These are phyloP conservation scores for Teratosphaeria destructans DNA, from an alignment of 2,329 filamentous ascomycete species.

Conservation along the genomic window DNA sequence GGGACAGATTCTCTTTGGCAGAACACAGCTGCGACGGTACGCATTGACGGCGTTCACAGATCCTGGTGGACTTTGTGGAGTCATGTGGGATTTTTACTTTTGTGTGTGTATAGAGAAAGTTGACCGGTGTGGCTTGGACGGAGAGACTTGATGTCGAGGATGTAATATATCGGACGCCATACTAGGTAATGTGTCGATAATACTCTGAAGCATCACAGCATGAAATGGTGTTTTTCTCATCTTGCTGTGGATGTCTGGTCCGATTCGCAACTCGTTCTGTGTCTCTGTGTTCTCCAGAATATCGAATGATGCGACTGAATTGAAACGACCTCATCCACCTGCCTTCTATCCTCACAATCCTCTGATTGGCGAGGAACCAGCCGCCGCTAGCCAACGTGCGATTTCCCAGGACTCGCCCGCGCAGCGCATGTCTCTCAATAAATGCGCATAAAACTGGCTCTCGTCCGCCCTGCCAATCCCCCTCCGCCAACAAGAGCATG, in stretches of 20 bases:
- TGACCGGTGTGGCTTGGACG: not conserved
- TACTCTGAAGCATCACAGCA: not conserved
- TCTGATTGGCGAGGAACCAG: not conserved
- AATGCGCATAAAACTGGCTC: not conserved
- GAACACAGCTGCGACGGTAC: not conserved
- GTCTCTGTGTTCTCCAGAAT: too few relatives aligned
- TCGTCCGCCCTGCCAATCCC: not conserved
- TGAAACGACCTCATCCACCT: not conserved
- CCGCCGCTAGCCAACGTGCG: not conserved
- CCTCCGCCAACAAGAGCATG: constrained; percentile 43
- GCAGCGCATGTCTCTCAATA: not conserved
- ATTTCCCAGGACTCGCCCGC: not conserved
- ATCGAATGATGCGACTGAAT: too few relatives aligned
- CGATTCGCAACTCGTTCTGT: not conserved
- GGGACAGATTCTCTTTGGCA: not conserved
- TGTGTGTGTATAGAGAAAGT: not conserved
- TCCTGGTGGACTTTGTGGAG: not conserved
- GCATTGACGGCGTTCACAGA: not conserved
- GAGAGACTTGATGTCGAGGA: not conserved
- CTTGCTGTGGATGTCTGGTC: not conserved
- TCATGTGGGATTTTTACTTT: not conserved
- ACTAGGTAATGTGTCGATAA: not conserved
- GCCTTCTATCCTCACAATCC: not conserved
- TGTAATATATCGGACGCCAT: not conserved
- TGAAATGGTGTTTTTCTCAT: not conserved